Percentiles rank a stretch among this genome's conserved stretches.
phyloP scores from a whole-genome alignment of 768 basidiomycete species.

The Tubosaeta brunneosetosa region DNA sequence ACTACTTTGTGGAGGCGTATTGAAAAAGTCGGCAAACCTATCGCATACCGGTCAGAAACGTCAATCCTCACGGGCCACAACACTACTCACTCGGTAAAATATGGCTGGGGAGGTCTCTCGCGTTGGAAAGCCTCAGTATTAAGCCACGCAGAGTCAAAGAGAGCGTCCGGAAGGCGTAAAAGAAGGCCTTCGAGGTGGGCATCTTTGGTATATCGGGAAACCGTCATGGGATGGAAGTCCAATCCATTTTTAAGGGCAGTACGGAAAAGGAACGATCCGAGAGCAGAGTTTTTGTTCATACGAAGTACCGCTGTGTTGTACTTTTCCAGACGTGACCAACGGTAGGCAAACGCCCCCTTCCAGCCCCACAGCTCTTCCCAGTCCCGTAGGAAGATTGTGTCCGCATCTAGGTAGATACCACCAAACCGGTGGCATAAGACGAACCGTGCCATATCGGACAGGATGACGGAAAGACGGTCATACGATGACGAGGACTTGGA shows the following conservation, averaged over 20 bases:
- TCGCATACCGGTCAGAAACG: not conserved
- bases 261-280: conserved; percentile 90
- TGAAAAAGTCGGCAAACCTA: conserved; percentile 88
- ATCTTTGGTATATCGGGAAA: conserved; percentile 86
- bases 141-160: conserved; percentile 97
- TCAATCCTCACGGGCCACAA: not conserved
- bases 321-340: conserved; percentile 88
- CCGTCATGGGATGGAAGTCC: conserved; percentile 97
- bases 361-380: conserved; percentile 99
- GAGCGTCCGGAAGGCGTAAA: conserved; percentile 85
- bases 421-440: conserved; percentile 96
- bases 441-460: conserved; percentile 97
- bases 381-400: conserved; percentile 91
- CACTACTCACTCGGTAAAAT: conserved; percentile 70
- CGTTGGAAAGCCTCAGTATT: conserved; percentile 90
- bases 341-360: conserved; percentile 94
- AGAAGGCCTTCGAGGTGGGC: conserved; percentile 80
- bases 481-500: conserved; percentile 85
- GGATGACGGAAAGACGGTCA: conserved; percentile 86
- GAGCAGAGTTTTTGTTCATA: conserved; percentile 86
- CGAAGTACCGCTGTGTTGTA: conserved; percentile 97
- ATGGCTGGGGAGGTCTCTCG: conserved; percentile 91
- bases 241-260: conserved; percentile 90
- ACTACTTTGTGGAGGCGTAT: conserved; percentile 65
- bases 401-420: conserved; percentile 95